Evolutionary conservation across 805 yeast genomes (phyloP).

Genomic region (Jamesozyma hellenica): DNA sequence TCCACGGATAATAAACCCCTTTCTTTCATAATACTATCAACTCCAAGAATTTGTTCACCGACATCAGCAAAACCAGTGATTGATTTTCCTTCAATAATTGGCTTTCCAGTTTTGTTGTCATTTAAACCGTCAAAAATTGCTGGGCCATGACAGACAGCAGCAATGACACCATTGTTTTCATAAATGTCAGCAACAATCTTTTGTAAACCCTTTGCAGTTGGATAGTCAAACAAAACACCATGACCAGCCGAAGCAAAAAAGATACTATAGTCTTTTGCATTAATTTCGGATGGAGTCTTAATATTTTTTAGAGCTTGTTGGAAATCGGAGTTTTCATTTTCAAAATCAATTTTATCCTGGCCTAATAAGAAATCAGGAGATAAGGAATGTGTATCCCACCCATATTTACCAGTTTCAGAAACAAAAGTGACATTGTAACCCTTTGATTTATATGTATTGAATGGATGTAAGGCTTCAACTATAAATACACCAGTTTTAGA

Average conservation of each 20-base stretch:
- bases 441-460: slow-evolving; percentile 34
- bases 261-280: slow-evolving; percentile 40
- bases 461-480: slow-evolving; percentile 54
- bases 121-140: slow-evolving; percentile 41
- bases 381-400: slow-evolving; percentile 49
- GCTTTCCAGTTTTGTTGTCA: slow-evolving; percentile 34
- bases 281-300: slow-evolving; percentile 40
- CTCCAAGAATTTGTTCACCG: slow-evolving; percentile 36
- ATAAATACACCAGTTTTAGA: slow-evolving; percentile 51
- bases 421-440: slow-evolving; percentile 48
- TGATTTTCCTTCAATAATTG: slow-evolving; percentile 40
- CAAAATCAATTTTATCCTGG: slow-evolving; percentile 34
- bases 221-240: slow-evolving; percentile 50
- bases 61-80: slow-evolving; percentile 52
- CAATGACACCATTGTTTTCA: slow-evolving; percentile 42
- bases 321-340: slow-evolving; percentile 34
- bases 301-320: slow-evolving; percentile 31
- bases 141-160: slow-evolving; percentile 68
- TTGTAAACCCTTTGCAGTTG: slow-evolving; percentile 39
- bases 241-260: slow-evolving; percentile 63
- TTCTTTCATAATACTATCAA: slow-evolving; percentile 21
- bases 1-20: slow-evolving; percentile 30
- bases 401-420: slow-evolving; percentile 49
- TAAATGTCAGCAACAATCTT: slow-evolving; percentile 38
- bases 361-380: slow-evolving; percentile 33